Base-by-base conservation (phyloP, 2,329 filamentous ascomycete genomes). In the Alternaria brassicicola region DNA sequence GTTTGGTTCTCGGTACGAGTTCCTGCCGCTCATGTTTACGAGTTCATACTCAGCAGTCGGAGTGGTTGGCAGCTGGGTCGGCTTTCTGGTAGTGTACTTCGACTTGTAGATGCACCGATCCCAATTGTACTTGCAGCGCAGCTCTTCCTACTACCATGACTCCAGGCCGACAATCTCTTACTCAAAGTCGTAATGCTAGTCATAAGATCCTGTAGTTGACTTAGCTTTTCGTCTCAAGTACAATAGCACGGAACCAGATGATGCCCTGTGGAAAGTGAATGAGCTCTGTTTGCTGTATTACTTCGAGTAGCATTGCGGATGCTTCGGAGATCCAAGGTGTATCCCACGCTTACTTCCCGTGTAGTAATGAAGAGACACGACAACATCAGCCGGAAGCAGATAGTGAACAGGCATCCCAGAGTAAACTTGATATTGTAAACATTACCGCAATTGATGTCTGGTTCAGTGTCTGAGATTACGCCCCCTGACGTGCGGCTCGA, bases 11-110 rank as follows among this genome's bases (percentile, higher is more conserved):
- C 86, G 82, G 63, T 92, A 91, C 69, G 92, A 97, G 78, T 99
- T 98, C 77, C 79, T 99, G 53, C 95, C 95, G 25, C 81, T 98
- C 68, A 98, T 99, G 94, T 95, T 98, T 74, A 97, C 89, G 67
- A 98, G 94, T 81, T 90, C 91, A 12, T 99, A 98, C 78, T 92
- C 90, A 31, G 95, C 95, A 4, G 82, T 98, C 57, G 95, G 95
- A n/a, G 93, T 98, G 0, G 88, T 97, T 17, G 93, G 92, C 3
- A 98, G 95, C 79, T 98, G 94, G 94, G 71, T 97, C 38, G 93
- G 95, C 9, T 97, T 97, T 76, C 87, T 93, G 81, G 91, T 96
- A 30, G 93, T 98, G 49, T 98, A 94, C 79, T 93, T 97, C 30
- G 69, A 76, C 39, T 70, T 71, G 13, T 77, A 70, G 58, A 52